A percentile compares a stretch with the other conserved stretches of the same genome.
Conservation (phyloP, 176 grass and related monocot genomes). For the Musa troglodytarum region DNA sequence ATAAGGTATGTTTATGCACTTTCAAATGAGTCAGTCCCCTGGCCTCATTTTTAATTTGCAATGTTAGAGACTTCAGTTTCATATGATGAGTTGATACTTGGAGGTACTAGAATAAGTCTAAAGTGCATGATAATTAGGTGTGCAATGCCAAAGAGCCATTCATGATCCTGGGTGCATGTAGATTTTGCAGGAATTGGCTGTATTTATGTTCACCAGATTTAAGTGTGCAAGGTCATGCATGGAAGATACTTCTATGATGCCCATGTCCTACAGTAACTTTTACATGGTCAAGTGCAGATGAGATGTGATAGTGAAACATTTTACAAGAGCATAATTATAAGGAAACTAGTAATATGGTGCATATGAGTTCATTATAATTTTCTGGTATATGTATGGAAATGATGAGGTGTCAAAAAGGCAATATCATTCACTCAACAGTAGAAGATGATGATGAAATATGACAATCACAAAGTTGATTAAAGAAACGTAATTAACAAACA, state of each 20-base stretch:
- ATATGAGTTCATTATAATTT: not conserved
- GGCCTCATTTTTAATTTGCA: not conserved
- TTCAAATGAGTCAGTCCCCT: not conserved
- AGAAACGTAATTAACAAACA: not conserved
- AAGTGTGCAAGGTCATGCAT: too few species aligned
- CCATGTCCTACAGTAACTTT: not conserved
- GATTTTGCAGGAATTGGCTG: too few species aligned
- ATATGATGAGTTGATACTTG: not conserved
- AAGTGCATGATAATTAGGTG: too few species aligned
- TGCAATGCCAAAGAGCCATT: too few species aligned
- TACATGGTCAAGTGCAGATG: not conserved
- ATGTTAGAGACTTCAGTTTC: not conserved
- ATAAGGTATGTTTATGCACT: slow-evolving; percentile 45
- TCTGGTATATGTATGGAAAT: not conserved
- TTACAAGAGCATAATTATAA: not conserved
- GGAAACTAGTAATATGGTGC: not conserved
- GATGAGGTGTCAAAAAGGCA: not conserved
- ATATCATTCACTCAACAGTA: not conserved
- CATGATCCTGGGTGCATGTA: too few species aligned
- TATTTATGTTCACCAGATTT: too few species aligned
- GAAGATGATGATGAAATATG: not conserved
- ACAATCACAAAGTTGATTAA: not conserved
- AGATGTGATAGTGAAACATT: not conserved
- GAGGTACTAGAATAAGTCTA: not conserved
- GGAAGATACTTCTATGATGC: too few species aligned